These are phyloP conservation scores for Hysterangium stoloniferum DNA, from an alignment of 768 basidiomycete genomes.

Conservation along the genomic window DNA sequence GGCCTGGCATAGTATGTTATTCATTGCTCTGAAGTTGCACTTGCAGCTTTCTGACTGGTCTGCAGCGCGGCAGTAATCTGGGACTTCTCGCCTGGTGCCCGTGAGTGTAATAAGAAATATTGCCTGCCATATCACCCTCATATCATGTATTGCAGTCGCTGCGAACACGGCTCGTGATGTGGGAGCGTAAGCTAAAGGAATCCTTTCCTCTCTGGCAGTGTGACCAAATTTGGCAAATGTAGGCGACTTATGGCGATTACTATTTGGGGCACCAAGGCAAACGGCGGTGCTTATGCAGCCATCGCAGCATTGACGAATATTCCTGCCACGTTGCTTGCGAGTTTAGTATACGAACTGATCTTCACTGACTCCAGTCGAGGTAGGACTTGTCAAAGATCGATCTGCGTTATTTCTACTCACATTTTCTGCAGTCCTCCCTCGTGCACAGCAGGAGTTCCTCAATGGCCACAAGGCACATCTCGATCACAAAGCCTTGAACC, in stretches of 20 bases:
- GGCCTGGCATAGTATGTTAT: conserved; percentile 39
- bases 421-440: conserved; percentile 6
- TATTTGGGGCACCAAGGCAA: conserved; percentile 48
- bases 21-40: background rate
- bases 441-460: conserved; percentile 15
- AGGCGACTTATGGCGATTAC: conserved; percentile 48
- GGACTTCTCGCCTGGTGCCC: conserved; percentile 46
- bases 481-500: background rate
- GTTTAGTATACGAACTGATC: conserved; percentile 46
- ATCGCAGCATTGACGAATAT: conserved; percentile 59
- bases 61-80: conserved; percentile 40
- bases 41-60: too few species aligned
- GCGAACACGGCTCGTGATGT: conserved; percentile 64
- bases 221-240: background rate
- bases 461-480: conserved; percentile 10
- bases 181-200: conserved; percentile 28
- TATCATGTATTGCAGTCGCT: conserved; percentile 31
- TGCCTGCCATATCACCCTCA: background rate
- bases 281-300: conserved; percentile 50
- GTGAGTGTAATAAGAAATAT: conserved; percentile 28
- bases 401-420: background rate
- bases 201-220: background rate
- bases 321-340: conserved; percentile 50
- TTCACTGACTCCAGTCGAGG: conserved; percentile 50
- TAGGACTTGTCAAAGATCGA: background rate